Base-by-base conservation (phyloP, 768 basidiomycete species). In the Phylloporus scabripes region DNA sequence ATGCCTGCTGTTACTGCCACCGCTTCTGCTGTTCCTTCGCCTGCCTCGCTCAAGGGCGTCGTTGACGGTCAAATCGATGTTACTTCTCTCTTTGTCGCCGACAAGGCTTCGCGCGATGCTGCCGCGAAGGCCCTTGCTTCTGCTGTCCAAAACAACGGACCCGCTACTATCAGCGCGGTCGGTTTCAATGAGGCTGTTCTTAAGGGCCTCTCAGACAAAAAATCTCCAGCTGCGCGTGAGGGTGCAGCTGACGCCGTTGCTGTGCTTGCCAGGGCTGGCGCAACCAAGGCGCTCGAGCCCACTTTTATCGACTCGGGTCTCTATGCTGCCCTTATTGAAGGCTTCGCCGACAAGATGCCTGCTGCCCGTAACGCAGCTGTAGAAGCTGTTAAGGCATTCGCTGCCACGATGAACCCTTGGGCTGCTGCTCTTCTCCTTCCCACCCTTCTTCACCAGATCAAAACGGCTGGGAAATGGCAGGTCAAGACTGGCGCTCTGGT, bases 391-490 rank as follows among this genome's bases (percentile, higher is more conserved):
- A 80, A 81, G 63, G 74, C 75, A 64, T 87, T 83, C 63, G 83
- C 80, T 64, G 74, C 82, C 54, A 73, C 77, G 52, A 87, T 89
- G 82, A 93, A 85, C 76, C 84, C 90, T 14, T 97, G 92, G 93
- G 88, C 87, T 41, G 73, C 87, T 20, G 75, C 80, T 53, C 79
- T 89, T 60, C 68, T 93, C 63, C 87, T 97, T 62, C 91, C 92
- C 48, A 74, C 83, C 49, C 80, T 97, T 66, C 90, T 97, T 63
- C 80, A 87, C 69, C 82, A 95, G 72, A 87, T 97, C 77, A 89
- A 91, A 75, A 87, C 87, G 59, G 90, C 92, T 62, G 92, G 94
- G 64, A 96, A 96, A 70, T 96, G 93, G 92, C 94, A 95, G 70
- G 61, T 95, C 75, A 96, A 97, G 82, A 87, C 85, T 8, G 93